Evolutionary conservation across 2,329 filamentous ascomycete genomes (phyloP).

Genomic region (Ophiostoma tasmaniense): DNA sequence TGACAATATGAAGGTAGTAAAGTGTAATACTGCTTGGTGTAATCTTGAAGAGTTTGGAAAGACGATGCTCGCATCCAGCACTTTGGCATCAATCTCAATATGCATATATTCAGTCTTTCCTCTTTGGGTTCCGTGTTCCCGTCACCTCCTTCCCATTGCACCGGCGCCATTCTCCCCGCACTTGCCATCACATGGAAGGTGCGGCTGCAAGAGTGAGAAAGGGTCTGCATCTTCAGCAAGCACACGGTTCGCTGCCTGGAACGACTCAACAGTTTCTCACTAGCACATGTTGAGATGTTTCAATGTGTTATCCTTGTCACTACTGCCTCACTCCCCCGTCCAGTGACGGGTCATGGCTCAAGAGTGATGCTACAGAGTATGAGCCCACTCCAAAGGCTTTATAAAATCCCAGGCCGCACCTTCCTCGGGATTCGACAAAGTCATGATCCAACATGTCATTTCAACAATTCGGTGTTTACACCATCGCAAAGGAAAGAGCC

Average conservation of each 20-base stretch:
- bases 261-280: background rate
- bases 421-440: background rate
- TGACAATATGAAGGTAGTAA: background rate
- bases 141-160: background rate
- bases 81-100: background rate
- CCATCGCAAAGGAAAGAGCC: slow-evolving; percentile 5
- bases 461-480: background rate
- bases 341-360: no score
- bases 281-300: slow-evolving; percentile 2
- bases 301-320: background rate
- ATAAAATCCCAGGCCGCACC: background rate
- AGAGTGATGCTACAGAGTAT: no score
- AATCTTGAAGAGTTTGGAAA: no score
- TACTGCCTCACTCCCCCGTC: background rate
- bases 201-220: background rate
- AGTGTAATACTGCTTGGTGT: background rate
- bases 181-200: background rate
- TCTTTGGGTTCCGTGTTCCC: background rate
- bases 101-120: slow-evolving; percentile 2
- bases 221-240: background rate
- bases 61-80: background rate
- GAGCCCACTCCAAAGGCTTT: background rate
- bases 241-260: background rate
- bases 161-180: background rate
- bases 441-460: background rate